These are phyloP conservation scores for Rhododendron mucronatum DNA, from an alignment of 148 eudicot genomes.

Conservation along the genomic window DNA sequence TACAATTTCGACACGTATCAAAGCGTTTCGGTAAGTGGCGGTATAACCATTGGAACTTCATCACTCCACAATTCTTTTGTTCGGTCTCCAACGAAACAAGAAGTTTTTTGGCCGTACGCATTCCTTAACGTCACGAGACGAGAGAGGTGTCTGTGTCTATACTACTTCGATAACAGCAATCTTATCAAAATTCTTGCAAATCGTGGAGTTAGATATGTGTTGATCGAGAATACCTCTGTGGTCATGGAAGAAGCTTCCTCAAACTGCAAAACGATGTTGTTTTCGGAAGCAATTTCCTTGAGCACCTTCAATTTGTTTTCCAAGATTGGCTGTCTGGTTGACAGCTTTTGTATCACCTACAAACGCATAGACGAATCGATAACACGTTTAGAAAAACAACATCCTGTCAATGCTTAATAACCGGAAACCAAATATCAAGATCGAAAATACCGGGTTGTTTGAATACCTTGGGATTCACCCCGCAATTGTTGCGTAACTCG, in stretches of 20 bases:
- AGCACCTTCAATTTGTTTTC: constrained; percentile 57
- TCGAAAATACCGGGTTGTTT: background rate
- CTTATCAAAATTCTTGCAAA: background rate
- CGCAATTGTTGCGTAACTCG: constrained; percentile 69
- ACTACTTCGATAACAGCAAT: no score
- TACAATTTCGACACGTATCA: background rate
- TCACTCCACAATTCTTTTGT: background rate
- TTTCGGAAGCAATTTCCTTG: constrained; percentile 58
- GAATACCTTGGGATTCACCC: constrained; percentile 58
- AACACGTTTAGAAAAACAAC: background rate
- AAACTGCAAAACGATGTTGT: constrained; percentile 42
- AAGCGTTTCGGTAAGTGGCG: background rate
- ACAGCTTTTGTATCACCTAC: constrained; percentile 54
- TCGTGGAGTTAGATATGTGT: background rate
- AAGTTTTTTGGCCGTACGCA: background rate
- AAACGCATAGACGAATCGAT: background rate
- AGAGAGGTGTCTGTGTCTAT: background rate
- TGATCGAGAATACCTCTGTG: constrained; percentile 32
- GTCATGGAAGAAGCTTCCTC: constrained; percentile 25
- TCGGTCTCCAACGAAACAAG: background rate
- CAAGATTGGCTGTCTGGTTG: constrained; percentile 55
- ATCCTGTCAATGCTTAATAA: constrained; percentile 23
- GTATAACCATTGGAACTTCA: background rate
- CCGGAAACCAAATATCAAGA: background rate
- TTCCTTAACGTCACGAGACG: background rate